Evolutionary conservation across 768 basidiomycete species (phyloP), one percentile per base, ranked within the genome.

Genomic region (Saitozyma sp.): DNA sequence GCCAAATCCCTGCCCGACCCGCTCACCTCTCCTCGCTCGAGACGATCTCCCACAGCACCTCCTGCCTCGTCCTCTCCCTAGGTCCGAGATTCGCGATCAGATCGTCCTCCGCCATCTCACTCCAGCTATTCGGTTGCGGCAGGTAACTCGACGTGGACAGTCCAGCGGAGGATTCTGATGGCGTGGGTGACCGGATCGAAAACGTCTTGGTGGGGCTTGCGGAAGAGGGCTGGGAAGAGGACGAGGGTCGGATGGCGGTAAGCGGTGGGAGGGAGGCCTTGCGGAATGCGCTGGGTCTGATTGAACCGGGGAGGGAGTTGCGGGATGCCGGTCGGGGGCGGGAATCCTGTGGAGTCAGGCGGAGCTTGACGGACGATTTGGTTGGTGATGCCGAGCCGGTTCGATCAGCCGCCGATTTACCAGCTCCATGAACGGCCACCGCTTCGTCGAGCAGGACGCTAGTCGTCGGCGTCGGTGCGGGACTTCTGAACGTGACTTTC

Each of bases 1-100:
- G 29, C 29, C 29, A 29, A 29, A 29, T 29, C 29, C 29, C 17
- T 45, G 40, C 20, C 37, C 19, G 39, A n/a, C 3, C 43, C 39
- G 61, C 64, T 54, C 73, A 91, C 91, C 93, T 87, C 79, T 97
- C 92, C 81, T 97, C 94, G 68, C 91, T 92, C 39, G 90, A 89
- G 54, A 97, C 92, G 68, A 97, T 97, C 82, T 97, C 94, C 83
- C 92, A 96, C 37, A 97, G 80, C 7, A 97, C 94, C 81, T 97
- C 94, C 79, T 97, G 94, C 56, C 94, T 86, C 45, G 94, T 96
- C 61, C 94, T 86, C 78, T 97, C 94, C 63, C 91, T 86, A 50
- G 91, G 88, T n/a, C 92, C 91, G 42, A 97, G 83, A 75, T 97
- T 92, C 50, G 88, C 87, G 17, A 97, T 90, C 49, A 97, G 86